Evolutionary conservation across 805 yeast genomes (phyloP).

Genomic region (Schwanniomyces occidentalis): DNA sequence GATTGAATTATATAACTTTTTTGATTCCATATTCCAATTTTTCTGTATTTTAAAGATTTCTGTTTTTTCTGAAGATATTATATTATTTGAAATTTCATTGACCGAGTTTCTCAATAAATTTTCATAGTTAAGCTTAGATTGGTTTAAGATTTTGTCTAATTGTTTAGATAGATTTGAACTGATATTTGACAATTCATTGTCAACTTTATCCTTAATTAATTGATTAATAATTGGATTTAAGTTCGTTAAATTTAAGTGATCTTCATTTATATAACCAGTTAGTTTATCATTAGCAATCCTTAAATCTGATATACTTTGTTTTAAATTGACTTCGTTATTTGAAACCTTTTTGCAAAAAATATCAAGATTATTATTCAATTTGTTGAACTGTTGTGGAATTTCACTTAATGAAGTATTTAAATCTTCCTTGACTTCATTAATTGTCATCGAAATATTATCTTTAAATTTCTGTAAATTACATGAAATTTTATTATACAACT

Average conservation of each 20-base stretch:
- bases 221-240: conserved; percentile 1
- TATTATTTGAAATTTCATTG: conserved; percentile 6
- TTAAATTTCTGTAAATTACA: conserved; percentile 1
- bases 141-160: conserved; percentile 6
- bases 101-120: conserved; percentile 10
- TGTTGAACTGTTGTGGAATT: conserved; percentile 3
- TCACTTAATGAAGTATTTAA: conserved; percentile 1
- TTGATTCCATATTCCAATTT: conserved; percentile 12
- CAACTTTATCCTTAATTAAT: conserved; percentile 5
- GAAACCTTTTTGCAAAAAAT: conserved; percentile 1
- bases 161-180: conserved; percentile 2
- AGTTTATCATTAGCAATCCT: conserved; percentile 14
- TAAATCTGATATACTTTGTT: conserved; percentile 10
- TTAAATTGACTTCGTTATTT: conserved; percentile 2
- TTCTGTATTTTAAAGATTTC: conserved; percentile 8
- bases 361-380: conserved; percentile 1
- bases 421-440: background rate
- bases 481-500: background rate
- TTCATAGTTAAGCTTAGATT: conserved; percentile 7
- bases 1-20: conserved; percentile 10
- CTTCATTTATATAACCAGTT: conserved; percentile 14
- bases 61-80: conserved; percentile 7
- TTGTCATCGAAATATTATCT: conserved; percentile 1
- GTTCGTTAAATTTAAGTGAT: conserved; percentile 10
- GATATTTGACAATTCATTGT: conserved; percentile 4